Evolutionary conservation across 345 rosid genomes (phyloP).

Genomic region (Gossypium bickii): DNA sequence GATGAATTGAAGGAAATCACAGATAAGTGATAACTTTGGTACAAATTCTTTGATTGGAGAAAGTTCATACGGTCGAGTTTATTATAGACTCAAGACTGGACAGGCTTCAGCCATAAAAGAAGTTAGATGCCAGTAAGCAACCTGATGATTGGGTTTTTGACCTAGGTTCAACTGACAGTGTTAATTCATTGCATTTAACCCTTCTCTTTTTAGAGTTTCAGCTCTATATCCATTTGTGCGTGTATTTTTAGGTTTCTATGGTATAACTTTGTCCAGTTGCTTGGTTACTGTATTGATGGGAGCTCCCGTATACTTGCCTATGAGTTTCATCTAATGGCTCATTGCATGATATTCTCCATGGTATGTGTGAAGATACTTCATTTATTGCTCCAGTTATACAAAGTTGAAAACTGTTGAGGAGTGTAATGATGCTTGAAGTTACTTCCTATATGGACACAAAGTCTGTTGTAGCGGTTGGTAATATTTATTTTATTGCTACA

Average conservation of each 20-base stretch:
- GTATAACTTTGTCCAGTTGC: constrained; percentile 69
- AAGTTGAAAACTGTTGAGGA: neutral
- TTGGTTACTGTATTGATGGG: constrained; percentile 74
- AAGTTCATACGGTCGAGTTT: constrained; percentile 77
- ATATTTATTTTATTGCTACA: neutral
- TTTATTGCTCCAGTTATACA: neutral
- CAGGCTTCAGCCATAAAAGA: constrained; percentile 62
- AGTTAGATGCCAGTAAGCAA: constrained; percentile 61
- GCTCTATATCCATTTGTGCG: constrained; percentile 3
- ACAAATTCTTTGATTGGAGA: constrained; percentile 59
- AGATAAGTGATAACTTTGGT: constrained; percentile 55
- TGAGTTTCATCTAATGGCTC: constrained; percentile 85
- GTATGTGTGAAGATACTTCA: constrained; percentile 28
- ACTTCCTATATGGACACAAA: neutral
- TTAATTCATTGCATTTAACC: neutral
- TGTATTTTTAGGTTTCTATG: constrained; percentile 58
- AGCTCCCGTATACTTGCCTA: constrained; percentile 59
- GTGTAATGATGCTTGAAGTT: neutral
- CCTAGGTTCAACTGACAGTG: constrained; percentile 31
- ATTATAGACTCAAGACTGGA: constrained; percentile 41
- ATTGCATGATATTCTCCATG: constrained; percentile 81
- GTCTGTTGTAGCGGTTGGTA: neutral
- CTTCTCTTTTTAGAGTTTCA: neutral
- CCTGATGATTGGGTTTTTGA: constrained; percentile 47
- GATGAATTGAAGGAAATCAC: constrained; percentile 62